Percentiles rank a stretch among this genome's conserved stretches.
phyloP scores from a whole-genome alignment of 305 asterid genomes.

The Fraxinus nigra region DNA sequence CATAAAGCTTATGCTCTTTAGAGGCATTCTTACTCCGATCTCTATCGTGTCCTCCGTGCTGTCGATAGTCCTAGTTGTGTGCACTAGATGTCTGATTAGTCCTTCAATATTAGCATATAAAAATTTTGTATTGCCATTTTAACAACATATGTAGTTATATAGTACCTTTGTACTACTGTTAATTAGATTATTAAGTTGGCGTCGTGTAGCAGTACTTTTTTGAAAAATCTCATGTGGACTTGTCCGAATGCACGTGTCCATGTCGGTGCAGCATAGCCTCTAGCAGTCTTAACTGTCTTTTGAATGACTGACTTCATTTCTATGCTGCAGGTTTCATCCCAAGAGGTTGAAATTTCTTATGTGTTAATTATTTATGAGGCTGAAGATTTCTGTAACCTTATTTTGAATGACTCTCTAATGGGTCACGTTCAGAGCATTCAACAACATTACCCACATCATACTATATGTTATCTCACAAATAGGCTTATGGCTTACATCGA shows the following conservation, averaged over 20 bases:
- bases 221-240: too few relatives aligned
- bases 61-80: neutral
- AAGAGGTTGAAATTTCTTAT: constrained; percentile 49
- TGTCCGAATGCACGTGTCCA: neutral
- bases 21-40: neutral
- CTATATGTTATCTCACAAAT: constrained; percentile 75
- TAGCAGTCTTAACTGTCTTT: constrained; percentile 16
- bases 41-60: neutral
- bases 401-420: constrained; percentile 49
- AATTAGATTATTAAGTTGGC: neutral
- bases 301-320: neutral
- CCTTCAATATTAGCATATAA: too few relatives aligned
- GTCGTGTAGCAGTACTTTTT: neutral
- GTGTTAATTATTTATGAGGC: constrained; percentile 72
- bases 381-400: constrained; percentile 80
- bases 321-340: constrained; percentile 58
- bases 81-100: neutral
- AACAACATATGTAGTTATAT: neutral
- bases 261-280: neutral
- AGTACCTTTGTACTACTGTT: neutral
- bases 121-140: constrained; percentile 4
- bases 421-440: constrained; percentile 57
- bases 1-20: neutral
- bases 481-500: constrained; percentile 76
- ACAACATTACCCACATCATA: constrained; percentile 67